phyloP scores from a whole-genome alignment of 2,329 filamentous ascomycete genomes.

The Nemania sp. region DNA sequence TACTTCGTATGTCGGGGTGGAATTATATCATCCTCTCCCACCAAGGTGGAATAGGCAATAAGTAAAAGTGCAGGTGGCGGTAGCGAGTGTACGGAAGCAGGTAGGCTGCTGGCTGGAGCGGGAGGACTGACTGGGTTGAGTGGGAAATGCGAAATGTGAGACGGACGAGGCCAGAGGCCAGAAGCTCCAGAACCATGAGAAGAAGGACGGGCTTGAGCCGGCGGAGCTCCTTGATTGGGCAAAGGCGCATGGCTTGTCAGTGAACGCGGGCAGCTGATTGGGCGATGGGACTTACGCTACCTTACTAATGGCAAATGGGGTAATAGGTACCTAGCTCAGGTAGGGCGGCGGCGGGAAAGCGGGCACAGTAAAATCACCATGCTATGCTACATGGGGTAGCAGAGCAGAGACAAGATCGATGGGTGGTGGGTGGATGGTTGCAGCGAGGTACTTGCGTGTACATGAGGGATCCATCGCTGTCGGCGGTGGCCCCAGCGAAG shows the following conservation, averaged over 20 bases:
- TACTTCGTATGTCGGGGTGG: too few relatives aligned
- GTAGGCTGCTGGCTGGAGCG: too few relatives aligned
- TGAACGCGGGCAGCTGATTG: not conserved
- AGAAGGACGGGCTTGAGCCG: conserved; percentile 9
- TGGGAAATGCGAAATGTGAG: conserved; percentile 12
- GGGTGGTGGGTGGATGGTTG: too few relatives aligned
- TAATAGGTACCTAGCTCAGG: not conserved
- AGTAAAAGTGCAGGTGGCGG: conserved; percentile 7
- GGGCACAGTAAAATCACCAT: not conserved
- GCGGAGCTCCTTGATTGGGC: not conserved
- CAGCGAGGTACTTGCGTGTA: not conserved
- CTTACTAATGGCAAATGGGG: not conserved
- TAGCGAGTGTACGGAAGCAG: conserved; percentile 9
- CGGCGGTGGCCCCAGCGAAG: conserved; percentile 13
- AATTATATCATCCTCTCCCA: conserved; percentile 22
- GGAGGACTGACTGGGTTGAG: not conserved
- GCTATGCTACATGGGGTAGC: not conserved
- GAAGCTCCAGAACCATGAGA: conserved; percentile 18
- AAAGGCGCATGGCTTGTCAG: not conserved
- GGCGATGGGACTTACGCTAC: not conserved
- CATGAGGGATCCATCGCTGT: conserved; percentile 8
- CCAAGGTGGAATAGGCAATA: conserved; percentile 18
- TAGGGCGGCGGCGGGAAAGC: not conserved
- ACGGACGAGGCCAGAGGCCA: conserved; percentile 29
- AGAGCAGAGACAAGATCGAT: not conserved